Conservation (phyloP, 371 early-diverging fungal genomes). For the Lichtheimia corymbifera region DNA sequence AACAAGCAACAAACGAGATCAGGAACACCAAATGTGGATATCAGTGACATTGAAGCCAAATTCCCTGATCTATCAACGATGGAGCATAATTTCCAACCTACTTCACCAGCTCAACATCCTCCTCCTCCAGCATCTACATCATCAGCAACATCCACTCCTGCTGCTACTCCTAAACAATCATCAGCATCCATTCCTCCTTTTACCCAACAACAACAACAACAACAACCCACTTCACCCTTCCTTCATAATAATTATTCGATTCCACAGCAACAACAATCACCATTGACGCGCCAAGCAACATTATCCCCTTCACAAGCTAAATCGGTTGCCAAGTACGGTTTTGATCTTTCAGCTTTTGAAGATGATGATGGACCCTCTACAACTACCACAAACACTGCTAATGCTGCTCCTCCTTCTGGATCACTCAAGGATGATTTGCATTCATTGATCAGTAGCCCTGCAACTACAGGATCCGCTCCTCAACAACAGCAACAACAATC, state of each 20-base stretch:
- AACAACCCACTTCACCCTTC: not conserved
- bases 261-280: slow-evolving; percentile 1
- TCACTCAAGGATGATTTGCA: slow-evolving; percentile 36
- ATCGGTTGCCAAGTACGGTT: slow-evolving; percentile 40
- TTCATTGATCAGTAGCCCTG: slow-evolving; percentile 32
- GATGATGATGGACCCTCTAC: slow-evolving; percentile 7
- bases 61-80: slow-evolving; percentile 50
- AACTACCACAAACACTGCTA: slow-evolving; percentile 3
- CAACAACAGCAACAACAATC: not conserved
- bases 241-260: not conserved
- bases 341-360: slow-evolving; percentile 51
- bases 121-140: slow-evolving; percentile 1
- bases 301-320: slow-evolving; percentile 25
- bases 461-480: slow-evolving; percentile 2
- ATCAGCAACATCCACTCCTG: not conserved
- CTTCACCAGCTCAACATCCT: slow-evolving; percentile 9
- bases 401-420: too few relatives aligned
- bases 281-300: not conserved
- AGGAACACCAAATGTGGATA: slow-evolving; percentile 29
- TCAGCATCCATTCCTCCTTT: slow-evolving; percentile 2
- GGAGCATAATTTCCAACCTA: slow-evolving; percentile 37
- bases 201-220: not conserved
- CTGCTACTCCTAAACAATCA: not conserved
- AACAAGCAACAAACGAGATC: slow-evolving; percentile 11
- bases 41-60: slow-evolving; percentile 49